Conservation (phyloP, 345 rosid species). For the Populus ilicifolia region DNA sequence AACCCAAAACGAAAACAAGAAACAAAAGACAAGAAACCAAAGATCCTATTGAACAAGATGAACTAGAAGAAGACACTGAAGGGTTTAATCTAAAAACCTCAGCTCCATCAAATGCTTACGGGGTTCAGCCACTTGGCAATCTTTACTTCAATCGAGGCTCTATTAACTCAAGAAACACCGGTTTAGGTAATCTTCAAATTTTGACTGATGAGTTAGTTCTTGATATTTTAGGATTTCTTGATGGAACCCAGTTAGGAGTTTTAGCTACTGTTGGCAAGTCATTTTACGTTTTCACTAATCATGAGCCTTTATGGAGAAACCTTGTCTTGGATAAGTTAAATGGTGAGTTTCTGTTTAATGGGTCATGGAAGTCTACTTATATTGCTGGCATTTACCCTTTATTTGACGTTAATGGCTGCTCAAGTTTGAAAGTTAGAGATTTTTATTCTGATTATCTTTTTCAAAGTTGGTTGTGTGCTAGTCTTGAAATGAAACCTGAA, state of each 20-base stretch:
- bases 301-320: constrained; percentile 86
- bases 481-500: constrained; percentile 87
- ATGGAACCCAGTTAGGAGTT: constrained; percentile 54
- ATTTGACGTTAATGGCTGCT: constrained; percentile 14
- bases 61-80: constrained; percentile 33
- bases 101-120: constrained; percentile 49
- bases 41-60: constrained; percentile 11
- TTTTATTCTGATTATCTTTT: constrained; percentile 87
- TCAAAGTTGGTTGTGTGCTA: constrained; percentile 97
- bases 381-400: constrained; percentile 44
- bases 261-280: constrained; percentile 73
- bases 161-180: constrained; percentile 65
- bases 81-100: constrained; percentile 63
- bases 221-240: constrained; percentile 69
- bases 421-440: constrained; percentile 49
- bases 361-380: constrained; percentile 78
- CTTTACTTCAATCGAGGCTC: constrained; percentile 52
- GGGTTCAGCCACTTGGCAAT: constrained; percentile 91
- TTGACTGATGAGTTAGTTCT: constrained; percentile 77
- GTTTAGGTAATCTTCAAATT: constrained; percentile 67
- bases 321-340: constrained; percentile 61
- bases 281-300: constrained; percentile 62
- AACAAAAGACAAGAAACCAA: constrained; percentile 3
- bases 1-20: constrained; percentile 20
- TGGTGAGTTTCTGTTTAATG: constrained; percentile 55